These are phyloP conservation scores for Erigeron philadelphicus DNA, from an alignment of 140 eudicot species.

Conservation along the genomic window DNA sequence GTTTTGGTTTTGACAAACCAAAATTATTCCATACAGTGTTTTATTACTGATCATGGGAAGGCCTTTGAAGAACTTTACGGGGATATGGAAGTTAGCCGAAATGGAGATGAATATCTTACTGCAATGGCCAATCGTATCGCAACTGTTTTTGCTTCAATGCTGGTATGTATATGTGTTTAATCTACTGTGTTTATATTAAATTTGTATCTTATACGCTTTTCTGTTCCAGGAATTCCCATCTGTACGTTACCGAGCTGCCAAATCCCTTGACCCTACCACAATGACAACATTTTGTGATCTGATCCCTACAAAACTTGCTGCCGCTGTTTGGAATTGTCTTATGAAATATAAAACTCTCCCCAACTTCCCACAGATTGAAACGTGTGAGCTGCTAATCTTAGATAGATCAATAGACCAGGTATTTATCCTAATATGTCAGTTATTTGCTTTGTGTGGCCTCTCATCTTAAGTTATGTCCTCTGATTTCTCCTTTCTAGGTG, in stretches of 20 bases:
- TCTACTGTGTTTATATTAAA: conserved; percentile 6
- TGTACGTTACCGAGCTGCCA: conserved; percentile 91
- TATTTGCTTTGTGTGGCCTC: conserved; percentile 17
- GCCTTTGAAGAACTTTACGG: conserved; percentile 87
- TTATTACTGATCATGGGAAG: conserved; percentile 77
- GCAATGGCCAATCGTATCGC: conserved; percentile 82
- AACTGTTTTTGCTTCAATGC: conserved; percentile 88
- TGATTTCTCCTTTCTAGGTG: conserved; percentile 39
- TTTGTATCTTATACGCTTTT: conserved; percentile 10
- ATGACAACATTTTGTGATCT: conserved; percentile 83
- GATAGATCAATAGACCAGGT: conserved; percentile 99
- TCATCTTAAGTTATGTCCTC: conserved; percentile 15
- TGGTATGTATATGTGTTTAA: conserved; percentile 43
- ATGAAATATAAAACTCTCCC: conserved; percentile 60
- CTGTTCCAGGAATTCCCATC: conserved; percentile 75
- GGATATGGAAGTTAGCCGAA: conserved; percentile 61
- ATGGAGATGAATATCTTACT: conserved; percentile 59
- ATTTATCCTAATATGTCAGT: conserved; percentile 13
- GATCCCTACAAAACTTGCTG: conserved; percentile 93
- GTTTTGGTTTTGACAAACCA: conserved; percentile 10
- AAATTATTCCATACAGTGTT: conserved; percentile 46
- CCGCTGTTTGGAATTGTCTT: conserved; percentile 80
- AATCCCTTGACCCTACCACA: conserved; percentile 81
- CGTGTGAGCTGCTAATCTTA: conserved; percentile 83
- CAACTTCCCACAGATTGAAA: conserved; percentile 77